phyloP scores from a whole-genome alignment of 2,329 filamentous ascomycete species.

The Pyrenophora tritici-repentis region DNA sequence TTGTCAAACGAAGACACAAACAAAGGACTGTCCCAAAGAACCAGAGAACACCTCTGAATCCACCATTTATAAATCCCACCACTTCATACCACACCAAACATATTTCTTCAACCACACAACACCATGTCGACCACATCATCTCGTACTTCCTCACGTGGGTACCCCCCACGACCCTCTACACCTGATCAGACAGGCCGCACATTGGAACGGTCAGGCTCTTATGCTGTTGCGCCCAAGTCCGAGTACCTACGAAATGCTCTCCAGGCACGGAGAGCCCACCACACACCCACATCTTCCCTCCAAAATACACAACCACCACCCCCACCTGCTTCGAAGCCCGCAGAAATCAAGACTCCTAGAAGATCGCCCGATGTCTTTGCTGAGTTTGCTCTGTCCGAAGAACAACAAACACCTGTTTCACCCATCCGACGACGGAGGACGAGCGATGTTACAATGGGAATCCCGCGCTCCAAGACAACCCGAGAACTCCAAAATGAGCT shows the following conservation, averaged over 20 bases:
- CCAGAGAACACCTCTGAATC: background rate
- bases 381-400: slow-evolving; percentile 39
- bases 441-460: slow-evolving; percentile 27
- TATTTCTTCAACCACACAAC: slow-evolving; percentile 2
- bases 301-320: slow-evolving; percentile 11
- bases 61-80: slow-evolving; percentile 2
- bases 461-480: slow-evolving; percentile 34
- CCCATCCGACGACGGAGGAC: slow-evolving; percentile 35
- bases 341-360: slow-evolving; percentile 9
- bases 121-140: slow-evolving; percentile 33
- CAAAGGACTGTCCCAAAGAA: slow-evolving; percentile 3
- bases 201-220: slow-evolving; percentile 19
- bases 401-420: slow-evolving; percentile 36
- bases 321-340: slow-evolving; percentile 5
- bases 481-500: slow-evolving; percentile 36
- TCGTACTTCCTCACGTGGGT: slow-evolving; percentile 21
- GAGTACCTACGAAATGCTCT: slow-evolving; percentile 43
- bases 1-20: slow-evolving; percentile 7
- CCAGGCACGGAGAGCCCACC: slow-evolving; percentile 36
- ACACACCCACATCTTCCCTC: slow-evolving; percentile 21
- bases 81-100: background rate
- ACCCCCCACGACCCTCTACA: slow-evolving; percentile 22
- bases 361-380: slow-evolving; percentile 26
- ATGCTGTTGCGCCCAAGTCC: slow-evolving; percentile 37
- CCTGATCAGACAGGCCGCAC: slow-evolving; percentile 19